Conservation (phyloP, 805 yeast genomes). For the Hyphopichia homilentoma region DNA sequence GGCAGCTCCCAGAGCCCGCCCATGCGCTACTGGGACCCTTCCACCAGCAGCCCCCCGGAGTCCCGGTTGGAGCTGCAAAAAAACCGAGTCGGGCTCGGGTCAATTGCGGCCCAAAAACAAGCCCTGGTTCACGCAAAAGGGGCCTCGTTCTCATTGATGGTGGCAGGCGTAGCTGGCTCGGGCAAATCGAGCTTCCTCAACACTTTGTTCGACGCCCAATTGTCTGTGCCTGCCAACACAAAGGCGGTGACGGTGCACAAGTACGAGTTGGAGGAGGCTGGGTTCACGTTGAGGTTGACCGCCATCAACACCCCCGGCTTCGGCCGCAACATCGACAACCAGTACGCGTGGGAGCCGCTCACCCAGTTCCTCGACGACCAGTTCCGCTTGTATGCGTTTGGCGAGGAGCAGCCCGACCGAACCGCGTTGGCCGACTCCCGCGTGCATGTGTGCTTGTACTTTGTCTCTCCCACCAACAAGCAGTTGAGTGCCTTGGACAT, state of each 20-base stretch:
- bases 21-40: no score
- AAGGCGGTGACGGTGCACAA: conserved; percentile 28
- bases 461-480: conserved; percentile 66
- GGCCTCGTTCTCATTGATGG: conserved; percentile 33
- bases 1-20: not conserved
- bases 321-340: conserved; percentile 59
- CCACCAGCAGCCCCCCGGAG: no score
- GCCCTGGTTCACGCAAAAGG: conserved; percentile 22
- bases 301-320: conserved; percentile 73
- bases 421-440: conserved; percentile 49
- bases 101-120: conserved; percentile 29
- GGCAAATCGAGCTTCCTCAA: conserved; percentile 80
- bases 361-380: conserved; percentile 77
- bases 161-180: conserved; percentile 32
- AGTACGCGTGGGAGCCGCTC: conserved; percentile 38
- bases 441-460: conserved; percentile 83
- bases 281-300: conserved; percentile 55
- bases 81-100: conserved; percentile 19
- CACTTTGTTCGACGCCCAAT: conserved; percentile 59
- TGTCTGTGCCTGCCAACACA: conserved; percentile 10
- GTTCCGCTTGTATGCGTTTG: conserved; percentile 60
- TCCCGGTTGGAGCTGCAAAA: no score
- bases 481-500: conserved; percentile 39
- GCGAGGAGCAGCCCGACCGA: conserved; percentile 53
- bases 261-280: conserved; percentile 57